Conservation (phyloP, 129 eudicot genomes). For the Dittrichia graveolens region DNA sequence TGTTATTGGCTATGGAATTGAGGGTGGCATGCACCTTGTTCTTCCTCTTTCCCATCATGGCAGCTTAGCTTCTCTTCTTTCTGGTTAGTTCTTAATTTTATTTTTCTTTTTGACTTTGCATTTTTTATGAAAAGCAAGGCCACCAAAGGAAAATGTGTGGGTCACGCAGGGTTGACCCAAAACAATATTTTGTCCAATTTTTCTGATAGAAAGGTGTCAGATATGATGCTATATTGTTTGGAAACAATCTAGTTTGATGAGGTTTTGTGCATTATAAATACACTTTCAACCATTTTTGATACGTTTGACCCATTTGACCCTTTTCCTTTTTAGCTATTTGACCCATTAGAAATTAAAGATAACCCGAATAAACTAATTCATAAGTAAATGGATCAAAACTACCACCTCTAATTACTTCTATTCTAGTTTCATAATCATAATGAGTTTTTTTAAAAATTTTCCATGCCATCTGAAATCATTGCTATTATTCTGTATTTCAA, state of each 20-base stretch:
- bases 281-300: not conserved
- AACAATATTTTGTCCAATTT: too few relatives aligned
- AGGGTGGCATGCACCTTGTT: constrained; percentile 97
- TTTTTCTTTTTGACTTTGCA: too few relatives aligned
- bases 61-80: constrained; percentile 72
- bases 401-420: not conserved
- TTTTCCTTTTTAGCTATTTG: constrained; percentile 13
- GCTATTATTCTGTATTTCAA: constrained; percentile 9
- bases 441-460: not conserved
- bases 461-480: not conserved
- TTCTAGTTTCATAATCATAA: not conserved
- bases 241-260: too few relatives aligned
- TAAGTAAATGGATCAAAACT: not conserved
- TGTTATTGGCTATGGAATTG: constrained; percentile 89
- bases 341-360: not conserved
- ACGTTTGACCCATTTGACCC: not conserved
- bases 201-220: too few relatives aligned
- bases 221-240: too few relatives aligned
- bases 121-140: too few relatives aligned
- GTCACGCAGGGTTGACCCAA: too few relatives aligned
- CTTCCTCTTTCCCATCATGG: constrained; percentile 92
- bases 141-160: too few relatives aligned
- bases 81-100: constrained; percentile 40
- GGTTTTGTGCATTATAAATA: too few relatives aligned
- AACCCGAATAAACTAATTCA: not conserved